Conservation (phyloP, 176 grass and related monocot genomes). For the Oryza meridionalis region DNA sequence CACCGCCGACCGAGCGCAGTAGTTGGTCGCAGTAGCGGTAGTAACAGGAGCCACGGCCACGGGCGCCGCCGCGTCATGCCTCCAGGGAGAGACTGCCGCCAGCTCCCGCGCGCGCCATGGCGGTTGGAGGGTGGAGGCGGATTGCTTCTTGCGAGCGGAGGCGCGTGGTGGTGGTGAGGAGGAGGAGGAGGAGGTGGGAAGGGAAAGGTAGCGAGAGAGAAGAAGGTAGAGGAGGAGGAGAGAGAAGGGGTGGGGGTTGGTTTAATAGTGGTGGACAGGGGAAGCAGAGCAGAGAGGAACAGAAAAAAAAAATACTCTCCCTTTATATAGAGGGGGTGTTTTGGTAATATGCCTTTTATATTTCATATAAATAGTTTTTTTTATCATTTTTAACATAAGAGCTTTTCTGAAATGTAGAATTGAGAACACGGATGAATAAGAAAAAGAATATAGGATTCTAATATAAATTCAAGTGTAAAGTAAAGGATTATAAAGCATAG, state of each 20-base stretch:
- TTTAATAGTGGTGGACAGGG: slow-evolving; percentile 30
- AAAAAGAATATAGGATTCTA: too few relatives aligned
- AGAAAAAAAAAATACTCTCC: too few relatives aligned
- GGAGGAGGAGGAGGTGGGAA: background rate
- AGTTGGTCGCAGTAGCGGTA: background rate
- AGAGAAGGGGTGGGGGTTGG: slow-evolving; percentile 36
- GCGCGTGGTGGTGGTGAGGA: background rate
- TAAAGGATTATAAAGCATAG: too few relatives aligned
- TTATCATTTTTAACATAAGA: too few relatives aligned
- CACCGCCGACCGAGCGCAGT: slow-evolving; percentile 22
- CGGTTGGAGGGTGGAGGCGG: background rate
- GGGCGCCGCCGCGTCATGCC: slow-evolving; percentile 55
- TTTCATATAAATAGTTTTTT: too few relatives aligned
- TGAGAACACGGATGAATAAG: too few relatives aligned
- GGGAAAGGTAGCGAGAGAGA: slow-evolving; percentile 41
- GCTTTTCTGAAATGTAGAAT: too few relatives aligned
- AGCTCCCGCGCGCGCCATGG: slow-evolving; percentile 47
- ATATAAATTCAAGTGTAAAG: too few relatives aligned
- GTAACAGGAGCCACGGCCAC: slow-evolving; percentile 46
- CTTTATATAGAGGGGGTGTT: too few relatives aligned
- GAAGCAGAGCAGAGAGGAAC: background rate
- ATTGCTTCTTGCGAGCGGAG: background rate
- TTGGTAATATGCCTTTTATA: too few relatives aligned
- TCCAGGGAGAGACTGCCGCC: slow-evolving; percentile 33
- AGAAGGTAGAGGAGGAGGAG: background rate